Evolutionary conservation across 2,329 filamentous ascomycete species (phyloP).

Genomic region (Alternaria atra): DNA sequence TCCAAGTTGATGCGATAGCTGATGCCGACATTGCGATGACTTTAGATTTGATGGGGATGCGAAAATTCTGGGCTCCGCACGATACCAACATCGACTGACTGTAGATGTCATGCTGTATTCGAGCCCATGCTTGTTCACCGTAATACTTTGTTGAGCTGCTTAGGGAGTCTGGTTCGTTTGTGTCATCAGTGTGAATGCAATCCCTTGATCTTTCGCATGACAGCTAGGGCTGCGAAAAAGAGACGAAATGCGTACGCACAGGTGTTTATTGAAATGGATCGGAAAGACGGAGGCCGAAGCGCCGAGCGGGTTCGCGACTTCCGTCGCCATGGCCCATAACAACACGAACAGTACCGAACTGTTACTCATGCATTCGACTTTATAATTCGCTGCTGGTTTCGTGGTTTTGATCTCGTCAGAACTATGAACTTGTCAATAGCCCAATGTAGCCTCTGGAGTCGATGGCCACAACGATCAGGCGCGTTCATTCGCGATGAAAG

Average conservation of each 20-base stretch:
- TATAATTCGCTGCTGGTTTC: neutral
- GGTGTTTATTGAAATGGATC: neutral
- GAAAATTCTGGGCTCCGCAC: neutral
- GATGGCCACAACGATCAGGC: neutral
- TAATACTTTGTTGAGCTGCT: neutral
- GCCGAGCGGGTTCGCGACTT: neutral
- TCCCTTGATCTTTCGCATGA: neutral
- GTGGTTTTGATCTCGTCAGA: neutral
- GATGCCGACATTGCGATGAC: neutral
- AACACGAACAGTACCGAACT: neutral
- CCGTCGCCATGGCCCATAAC: neutral
- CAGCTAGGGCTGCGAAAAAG: neutral
- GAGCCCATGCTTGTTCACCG: neutral
- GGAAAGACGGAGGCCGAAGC: neutral
- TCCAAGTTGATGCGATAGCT: neutral
- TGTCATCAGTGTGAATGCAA: neutral
- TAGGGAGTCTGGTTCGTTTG: neutral
- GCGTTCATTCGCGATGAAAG: neutral
- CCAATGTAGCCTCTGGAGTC: too few relatives aligned
- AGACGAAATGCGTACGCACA: slow-evolving; percentile 1
- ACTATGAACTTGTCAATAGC: neutral
- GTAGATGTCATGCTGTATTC: neutral
- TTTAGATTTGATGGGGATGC: neutral
- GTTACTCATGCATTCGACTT: neutral
- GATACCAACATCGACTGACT: neutral